Evolutionary conservation across 2,329 filamentous ascomycete species (phyloP).

Genomic region (Tolypocladium guangdongense): DNA sequence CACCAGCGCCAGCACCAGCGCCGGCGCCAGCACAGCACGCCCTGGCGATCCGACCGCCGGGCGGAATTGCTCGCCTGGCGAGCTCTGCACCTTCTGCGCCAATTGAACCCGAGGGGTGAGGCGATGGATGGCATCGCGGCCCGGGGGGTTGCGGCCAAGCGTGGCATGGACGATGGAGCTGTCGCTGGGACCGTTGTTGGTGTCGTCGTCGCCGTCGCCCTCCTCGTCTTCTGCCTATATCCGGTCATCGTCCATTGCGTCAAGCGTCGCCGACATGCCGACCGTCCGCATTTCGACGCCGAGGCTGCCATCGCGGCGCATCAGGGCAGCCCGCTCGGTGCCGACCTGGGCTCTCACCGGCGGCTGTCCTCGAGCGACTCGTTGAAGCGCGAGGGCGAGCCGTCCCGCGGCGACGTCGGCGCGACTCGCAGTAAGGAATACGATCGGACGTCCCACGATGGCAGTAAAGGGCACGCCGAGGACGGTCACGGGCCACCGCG

Average conservation of each 20-base stretch:
- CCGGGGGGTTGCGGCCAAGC: constrained; percentile 12
- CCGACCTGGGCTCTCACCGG: constrained; percentile 11
- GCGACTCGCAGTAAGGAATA: constrained; percentile 13
- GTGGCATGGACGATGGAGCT: constrained; percentile 21
- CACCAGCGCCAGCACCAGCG: not conserved
- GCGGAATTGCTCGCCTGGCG: not conserved
- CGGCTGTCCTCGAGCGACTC: constrained; percentile 27
- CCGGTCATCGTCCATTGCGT: constrained; percentile 24
- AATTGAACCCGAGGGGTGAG: not conserved
- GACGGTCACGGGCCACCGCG: not conserved
- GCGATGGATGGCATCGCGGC: not conserved
- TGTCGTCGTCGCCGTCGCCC: constrained; percentile 18
- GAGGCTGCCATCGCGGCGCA: constrained; percentile 17
- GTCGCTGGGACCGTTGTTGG: constrained; percentile 28
- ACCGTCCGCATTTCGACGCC: constrained; percentile 13
- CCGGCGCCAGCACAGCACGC: too few species aligned
- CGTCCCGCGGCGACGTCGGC: constrained; percentile 13
- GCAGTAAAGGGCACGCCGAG: not conserved
- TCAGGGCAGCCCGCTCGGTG: constrained; percentile 4
- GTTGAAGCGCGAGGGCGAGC: constrained; percentile 17
- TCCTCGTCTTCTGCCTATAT: constrained; percentile 27
- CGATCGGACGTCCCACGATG: constrained; percentile 12
- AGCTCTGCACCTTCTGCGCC: not conserved
- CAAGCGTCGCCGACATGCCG: constrained; percentile 14
- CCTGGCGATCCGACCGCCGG: not conserved